Base-by-base conservation (phyloP, 2,329 filamentous ascomycete genomes). In the Aspergillus puulaauensis region DNA sequence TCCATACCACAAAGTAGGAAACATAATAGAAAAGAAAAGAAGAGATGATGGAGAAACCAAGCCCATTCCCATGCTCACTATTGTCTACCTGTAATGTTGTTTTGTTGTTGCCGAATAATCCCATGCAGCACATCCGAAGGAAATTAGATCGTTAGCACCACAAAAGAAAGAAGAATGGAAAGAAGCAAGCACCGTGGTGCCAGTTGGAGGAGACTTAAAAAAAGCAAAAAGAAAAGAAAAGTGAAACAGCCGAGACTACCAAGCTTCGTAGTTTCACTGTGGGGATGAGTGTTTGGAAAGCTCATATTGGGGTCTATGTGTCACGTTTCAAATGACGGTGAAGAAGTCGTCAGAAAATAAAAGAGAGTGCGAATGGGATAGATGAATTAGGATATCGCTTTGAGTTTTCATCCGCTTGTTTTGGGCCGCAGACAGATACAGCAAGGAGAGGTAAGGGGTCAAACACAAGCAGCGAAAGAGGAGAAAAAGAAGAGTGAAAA, bases 31-130 rank as follows among this genome's bases (percentile, higher is more conserved):
- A 19, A 44, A 4, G 17, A 44, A 24, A 44, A 23, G 12, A 19
- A 45, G n/a, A 27, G 15, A 21, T 14, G 14, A 50, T 19, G 19
- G n/a, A 52, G 31, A 5, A 12, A 14, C 24, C 14, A 44, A 23
- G 14, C n/a, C 19, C 52, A 27, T 46, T 24, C 40, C 39, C 46
- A 43, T 49, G n/a, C 27, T 41, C 35, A 46, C 35, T 43, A 43
- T 54, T 31, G 49, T 57, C 47, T 60, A 60, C 58, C 53, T 52
- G 54, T 54, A 51, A 43, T 52, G n/a, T 57, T 27, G 35, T 48
- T 48, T 37, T 45, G 48, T 50, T 39, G 47, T 40, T 35, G 23
- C 41, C 37, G 3, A 56, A 52, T 35, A 47, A 44, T 49, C 33
- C 27, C 47, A 55, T 52, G 51, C 40, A 45, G 44, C 24, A 49